Evolutionary conservation across 2,329 filamentous ascomycete species (phyloP).

Genomic region (Stemphylium lycopersici): DNA sequence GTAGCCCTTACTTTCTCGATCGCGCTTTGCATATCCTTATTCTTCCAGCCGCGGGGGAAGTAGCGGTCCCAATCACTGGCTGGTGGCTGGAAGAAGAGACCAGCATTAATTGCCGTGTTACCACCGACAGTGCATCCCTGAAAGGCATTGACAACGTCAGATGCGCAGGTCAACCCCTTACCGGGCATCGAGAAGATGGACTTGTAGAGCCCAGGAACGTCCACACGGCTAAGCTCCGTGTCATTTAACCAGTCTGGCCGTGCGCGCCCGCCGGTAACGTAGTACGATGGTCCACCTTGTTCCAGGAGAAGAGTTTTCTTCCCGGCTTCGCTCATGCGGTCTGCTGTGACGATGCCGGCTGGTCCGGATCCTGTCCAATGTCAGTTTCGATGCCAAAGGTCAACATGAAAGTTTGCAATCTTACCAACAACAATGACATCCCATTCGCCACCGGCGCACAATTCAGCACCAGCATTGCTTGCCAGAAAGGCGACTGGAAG

Average conservation of each 20-base stretch:
- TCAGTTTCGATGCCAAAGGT: background rate
- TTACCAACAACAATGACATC: conserved; percentile 34
- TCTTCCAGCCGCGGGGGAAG: conserved; percentile 59
- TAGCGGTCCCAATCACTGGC: conserved; percentile 60
- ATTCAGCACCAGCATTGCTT: conserved; percentile 4
- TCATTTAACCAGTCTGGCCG: conserved; percentile 57
- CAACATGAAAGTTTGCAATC: background rate
- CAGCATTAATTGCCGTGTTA: conserved; percentile 61
- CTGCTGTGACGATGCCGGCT: conserved; percentile 60
- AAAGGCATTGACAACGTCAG: conserved; percentile 51
- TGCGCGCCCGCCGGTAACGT: conserved; percentile 56
- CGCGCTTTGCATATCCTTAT: conserved; percentile 55
- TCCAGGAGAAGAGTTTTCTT: conserved; percentile 61
- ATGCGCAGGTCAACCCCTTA: conserved; percentile 50
- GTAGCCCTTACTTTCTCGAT: conserved; percentile 53
- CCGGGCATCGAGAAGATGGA: conserved; percentile 55
- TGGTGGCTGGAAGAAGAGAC: conserved; percentile 61
- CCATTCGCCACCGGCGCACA: conserved; percentile 20
- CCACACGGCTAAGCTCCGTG: conserved; percentile 58
- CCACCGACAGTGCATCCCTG: conserved; percentile 61
- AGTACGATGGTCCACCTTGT: conserved; percentile 59
- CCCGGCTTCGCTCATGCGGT: conserved; percentile 59
- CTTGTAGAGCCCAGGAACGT: conserved; percentile 60
- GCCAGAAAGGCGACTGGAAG: conserved; percentile 12
- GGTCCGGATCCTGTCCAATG: conserved; percentile 52